These are phyloP conservation scores for Candolleomyces aberdarensis DNA, from an alignment of 768 basidiomycete species.

Conservation along the genomic window DNA sequence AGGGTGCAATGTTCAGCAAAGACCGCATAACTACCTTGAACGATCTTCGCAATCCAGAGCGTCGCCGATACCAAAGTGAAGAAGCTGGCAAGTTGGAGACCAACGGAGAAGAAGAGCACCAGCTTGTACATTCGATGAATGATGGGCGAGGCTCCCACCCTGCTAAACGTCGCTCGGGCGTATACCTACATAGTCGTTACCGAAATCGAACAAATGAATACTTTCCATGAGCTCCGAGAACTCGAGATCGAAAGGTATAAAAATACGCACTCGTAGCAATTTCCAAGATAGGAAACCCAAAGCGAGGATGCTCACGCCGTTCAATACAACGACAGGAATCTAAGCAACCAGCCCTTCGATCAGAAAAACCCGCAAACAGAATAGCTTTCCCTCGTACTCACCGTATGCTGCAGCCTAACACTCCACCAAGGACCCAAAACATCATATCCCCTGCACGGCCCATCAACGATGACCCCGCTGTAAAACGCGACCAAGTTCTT, in stretches of 20 bases:
- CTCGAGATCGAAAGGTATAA: background rate
- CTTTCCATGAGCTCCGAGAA: background rate
- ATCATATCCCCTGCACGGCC: slow-evolving; percentile 38
- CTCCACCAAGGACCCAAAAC: slow-evolving; percentile 44
- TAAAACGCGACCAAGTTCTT: slow-evolving; percentile 29
- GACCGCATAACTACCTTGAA: slow-evolving; percentile 28
- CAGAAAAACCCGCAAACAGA: background rate
- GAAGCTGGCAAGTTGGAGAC: slow-evolving; percentile 46
- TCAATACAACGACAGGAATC: slow-evolving; percentile 41
- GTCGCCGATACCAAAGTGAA: slow-evolving; percentile 44
- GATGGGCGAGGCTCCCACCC: slow-evolving; percentile 43
- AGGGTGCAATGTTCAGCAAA: slow-evolving; percentile 30
- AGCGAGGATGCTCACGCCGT: slow-evolving; percentile 32
- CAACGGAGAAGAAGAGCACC: slow-evolving; percentile 46
- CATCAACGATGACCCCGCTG: slow-evolving; percentile 29
- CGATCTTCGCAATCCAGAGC: slow-evolving; percentile 50
- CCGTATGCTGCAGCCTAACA: slow-evolving; percentile 28
- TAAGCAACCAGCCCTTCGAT: slow-evolving; percentile 12
- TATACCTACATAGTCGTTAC: slow-evolving; percentile 32
- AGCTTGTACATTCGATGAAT: slow-evolving; percentile 50
- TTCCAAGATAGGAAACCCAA: slow-evolving; percentile 37
- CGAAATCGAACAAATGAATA: background rate
- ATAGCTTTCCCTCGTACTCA: slow-evolving; percentile 20
- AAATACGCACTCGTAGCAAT: slow-evolving; percentile 33
- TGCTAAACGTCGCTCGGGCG: slow-evolving; percentile 41